phyloP scores from a whole-genome alignment of 176 grass and related monocot genomes.

The Bromus sterilis region DNA sequence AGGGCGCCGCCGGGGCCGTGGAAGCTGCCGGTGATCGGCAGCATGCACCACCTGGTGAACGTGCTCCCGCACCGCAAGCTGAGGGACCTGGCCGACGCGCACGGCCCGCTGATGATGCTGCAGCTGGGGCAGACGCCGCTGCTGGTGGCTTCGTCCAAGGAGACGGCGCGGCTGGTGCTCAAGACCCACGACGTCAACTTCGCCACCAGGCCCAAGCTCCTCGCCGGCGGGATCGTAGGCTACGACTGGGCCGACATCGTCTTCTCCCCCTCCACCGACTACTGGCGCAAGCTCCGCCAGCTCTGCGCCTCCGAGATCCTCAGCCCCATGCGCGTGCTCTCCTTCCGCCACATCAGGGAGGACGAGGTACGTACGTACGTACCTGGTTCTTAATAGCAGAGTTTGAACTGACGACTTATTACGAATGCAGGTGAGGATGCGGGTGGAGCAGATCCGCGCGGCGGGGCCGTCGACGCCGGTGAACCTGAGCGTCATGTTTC shows the following conservation, averaged over 20 bases:
- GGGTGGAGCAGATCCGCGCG: background rate
- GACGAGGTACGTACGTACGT: slow-evolving; percentile 18
- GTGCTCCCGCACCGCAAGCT: slow-evolving; percentile 30
- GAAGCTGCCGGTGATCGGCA: slow-evolving; percentile 39
- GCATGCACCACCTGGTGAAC: slow-evolving; percentile 51
- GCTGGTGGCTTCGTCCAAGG: slow-evolving; percentile 24
- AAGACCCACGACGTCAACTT: slow-evolving; percentile 51
- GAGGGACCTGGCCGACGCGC: background rate
- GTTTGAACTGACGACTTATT: too few relatives aligned
- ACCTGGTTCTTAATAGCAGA: too few relatives aligned
- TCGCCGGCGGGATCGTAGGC: slow-evolving; percentile 31
- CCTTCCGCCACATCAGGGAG: slow-evolving; percentile 36
- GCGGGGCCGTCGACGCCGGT: background rate
- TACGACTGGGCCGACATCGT: slow-evolving; percentile 35
- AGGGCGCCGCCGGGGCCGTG: slow-evolving; percentile 24
- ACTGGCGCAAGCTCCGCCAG: slow-evolving; percentile 49
- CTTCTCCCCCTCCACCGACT: slow-evolving; percentile 40
- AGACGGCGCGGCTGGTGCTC: slow-evolving; percentile 36
- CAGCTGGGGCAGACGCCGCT: slow-evolving; percentile 30
- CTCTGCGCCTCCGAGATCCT: slow-evolving; percentile 39
- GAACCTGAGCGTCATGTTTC: slow-evolving; percentile 17
- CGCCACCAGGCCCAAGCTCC: slow-evolving; percentile 31
- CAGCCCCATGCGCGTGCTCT: slow-evolving; percentile 36
- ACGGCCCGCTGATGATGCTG: slow-evolving; percentile 43
- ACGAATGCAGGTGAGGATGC: slow-evolving; percentile 5